Percentiles rank a stretch among this genome's conserved stretches.
phyloP scores from a whole-genome alignment of 257 asterid genomes.

The Fraxinus pennsylvanica region DNA sequence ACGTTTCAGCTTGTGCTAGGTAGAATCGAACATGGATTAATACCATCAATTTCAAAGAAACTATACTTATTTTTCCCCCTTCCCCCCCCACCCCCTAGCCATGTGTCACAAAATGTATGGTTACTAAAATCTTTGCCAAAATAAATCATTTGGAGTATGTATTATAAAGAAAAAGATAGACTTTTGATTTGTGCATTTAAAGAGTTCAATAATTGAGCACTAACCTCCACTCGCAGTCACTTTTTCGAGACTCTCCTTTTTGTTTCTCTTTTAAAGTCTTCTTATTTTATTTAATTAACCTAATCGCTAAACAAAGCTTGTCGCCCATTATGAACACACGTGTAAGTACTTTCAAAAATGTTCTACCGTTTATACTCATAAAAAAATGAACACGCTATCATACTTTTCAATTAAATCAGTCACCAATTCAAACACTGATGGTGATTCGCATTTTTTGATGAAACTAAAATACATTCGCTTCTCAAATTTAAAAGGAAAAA shows the following conservation, averaged over 20 bases:
- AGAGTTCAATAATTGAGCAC: constrained; percentile 58
- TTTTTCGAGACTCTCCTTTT: constrained; percentile 30
- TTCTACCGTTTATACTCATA: not conserved
- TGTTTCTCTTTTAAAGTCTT: constrained; percentile 14
- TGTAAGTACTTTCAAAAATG: constrained; percentile 22
- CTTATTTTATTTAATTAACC: constrained; percentile 15
- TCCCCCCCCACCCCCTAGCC: not conserved
- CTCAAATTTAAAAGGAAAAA: too few species aligned
- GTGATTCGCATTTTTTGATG: too few species aligned
- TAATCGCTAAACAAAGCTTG: constrained; percentile 26
- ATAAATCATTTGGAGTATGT: constrained; percentile 25
- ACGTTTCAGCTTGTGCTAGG: too few species aligned
- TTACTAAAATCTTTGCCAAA: constrained; percentile 23
- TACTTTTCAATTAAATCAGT: too few species aligned
- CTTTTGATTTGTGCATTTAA: constrained; percentile 31
- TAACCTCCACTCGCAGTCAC: constrained; percentile 32
- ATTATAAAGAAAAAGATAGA: not conserved
- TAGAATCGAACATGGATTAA: too few species aligned
- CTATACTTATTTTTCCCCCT: not conserved
- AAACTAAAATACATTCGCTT: too few species aligned
- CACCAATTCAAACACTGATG: too few species aligned
- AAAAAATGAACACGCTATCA: not conserved
- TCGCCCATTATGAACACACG: constrained; percentile 32
- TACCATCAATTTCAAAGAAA: not conserved
- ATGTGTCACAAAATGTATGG: constrained; percentile 9